Evolutionary conservation across 148 eudicot species (phyloP).

Genomic region (Nyssa sinensis): DNA sequence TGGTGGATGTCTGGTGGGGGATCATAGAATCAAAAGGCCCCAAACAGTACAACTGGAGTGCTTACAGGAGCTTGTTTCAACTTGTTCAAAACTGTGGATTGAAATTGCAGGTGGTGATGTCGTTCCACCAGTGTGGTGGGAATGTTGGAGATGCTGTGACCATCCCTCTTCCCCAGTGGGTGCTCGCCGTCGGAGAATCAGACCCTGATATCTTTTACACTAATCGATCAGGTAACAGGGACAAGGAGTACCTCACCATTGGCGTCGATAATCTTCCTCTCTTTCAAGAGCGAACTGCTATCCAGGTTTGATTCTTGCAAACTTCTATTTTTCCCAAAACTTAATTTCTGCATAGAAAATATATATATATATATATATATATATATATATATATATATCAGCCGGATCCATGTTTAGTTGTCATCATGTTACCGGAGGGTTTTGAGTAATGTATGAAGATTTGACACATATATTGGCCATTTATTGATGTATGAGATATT

Average conservation of each 20-base stretch:
- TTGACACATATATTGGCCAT: too few species aligned
- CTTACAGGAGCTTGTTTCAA: conserved; percentile 62
- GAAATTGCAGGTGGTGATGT: conserved; percentile 68
- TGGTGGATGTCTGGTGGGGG: conserved; percentile 97
- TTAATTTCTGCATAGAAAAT: neutral
- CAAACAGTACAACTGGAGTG: conserved; percentile 67
- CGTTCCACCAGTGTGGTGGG: conserved; percentile 87
- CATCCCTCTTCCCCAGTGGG: conserved; percentile 77
- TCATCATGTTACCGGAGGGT: neutral
- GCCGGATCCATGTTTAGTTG: neutral
- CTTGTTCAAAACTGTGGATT: conserved; percentile 50
- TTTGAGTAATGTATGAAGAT: too few species aligned
- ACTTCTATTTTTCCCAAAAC: neutral
- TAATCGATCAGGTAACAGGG: conserved; percentile 45
- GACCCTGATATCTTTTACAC: conserved; percentile 78
- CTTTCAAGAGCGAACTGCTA: conserved; percentile 59
- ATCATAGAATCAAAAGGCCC: conserved; percentile 73
- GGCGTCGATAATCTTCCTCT: conserved; percentile 65
- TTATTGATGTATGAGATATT: too few species aligned
- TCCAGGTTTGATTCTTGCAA: conserved; percentile 43
- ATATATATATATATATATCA: too few species aligned
- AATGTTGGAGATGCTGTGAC: conserved; percentile 71
- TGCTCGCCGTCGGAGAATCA: conserved; percentile 45
- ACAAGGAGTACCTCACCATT: conserved; percentile 59
- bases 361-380: neutral